Conservation (phyloP, 805 yeast species). For the Myxozyma nipponensis region DNA sequence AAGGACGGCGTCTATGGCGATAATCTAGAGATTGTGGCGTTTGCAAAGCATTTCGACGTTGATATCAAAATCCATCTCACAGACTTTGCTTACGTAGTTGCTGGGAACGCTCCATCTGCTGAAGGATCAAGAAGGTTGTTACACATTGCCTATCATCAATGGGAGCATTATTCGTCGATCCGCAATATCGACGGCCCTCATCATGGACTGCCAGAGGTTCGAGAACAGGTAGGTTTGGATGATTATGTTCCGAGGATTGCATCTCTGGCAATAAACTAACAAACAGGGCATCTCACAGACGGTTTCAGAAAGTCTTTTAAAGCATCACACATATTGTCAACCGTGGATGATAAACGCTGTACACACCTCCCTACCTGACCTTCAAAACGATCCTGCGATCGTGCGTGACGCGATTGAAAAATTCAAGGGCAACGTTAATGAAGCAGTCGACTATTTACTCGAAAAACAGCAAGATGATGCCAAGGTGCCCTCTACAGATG, state of each 20-base stretch:
- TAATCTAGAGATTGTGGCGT: constrained; percentile 43
- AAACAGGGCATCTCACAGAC: constrained; percentile 6
- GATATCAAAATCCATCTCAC: constrained; percentile 40
- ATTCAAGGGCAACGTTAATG: constrained; percentile 23
- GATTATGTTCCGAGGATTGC: background rate
- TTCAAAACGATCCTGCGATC: constrained; percentile 5
- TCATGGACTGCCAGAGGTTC: constrained; percentile 34
- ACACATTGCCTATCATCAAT: constrained; percentile 43
- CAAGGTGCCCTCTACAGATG: background rate
- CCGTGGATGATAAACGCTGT: constrained; percentile 27
- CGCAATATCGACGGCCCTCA: constrained; percentile 41
- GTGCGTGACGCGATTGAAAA: constrained; percentile 21
- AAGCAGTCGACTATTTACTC: constrained; percentile 19
- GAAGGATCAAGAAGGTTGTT: constrained; percentile 10
- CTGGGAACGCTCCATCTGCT: constrained; percentile 11
- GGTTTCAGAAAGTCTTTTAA: constrained; percentile 9
- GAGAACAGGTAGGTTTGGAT: constrained; percentile 11
- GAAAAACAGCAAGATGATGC: constrained; percentile 10
- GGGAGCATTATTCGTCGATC: constrained; percentile 46
- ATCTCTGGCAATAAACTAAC: background rate
- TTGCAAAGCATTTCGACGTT: constrained; percentile 36
- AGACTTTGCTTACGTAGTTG: constrained; percentile 38
- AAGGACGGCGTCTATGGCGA: constrained; percentile 43
- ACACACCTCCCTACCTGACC: constrained; percentile 15
- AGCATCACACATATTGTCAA: constrained; percentile 17